Base-by-base conservation (phyloP, 2,329 filamentous ascomycete species). In the Stenocarpella maydis region DNA sequence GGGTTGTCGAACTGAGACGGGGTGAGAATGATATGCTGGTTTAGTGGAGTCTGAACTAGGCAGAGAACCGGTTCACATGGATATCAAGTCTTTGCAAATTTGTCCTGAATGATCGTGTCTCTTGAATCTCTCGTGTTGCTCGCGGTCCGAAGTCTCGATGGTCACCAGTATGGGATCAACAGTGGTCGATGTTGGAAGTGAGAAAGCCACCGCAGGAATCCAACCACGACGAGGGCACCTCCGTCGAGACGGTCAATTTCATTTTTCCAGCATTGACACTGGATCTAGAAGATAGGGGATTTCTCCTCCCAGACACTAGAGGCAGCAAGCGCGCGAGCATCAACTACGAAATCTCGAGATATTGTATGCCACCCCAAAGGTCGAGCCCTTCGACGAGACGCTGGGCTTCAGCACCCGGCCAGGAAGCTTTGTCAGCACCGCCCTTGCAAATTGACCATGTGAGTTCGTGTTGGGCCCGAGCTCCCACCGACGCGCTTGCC, bases 401-500 rank as follows among this genome's bases (percentile, higher is more conserved):
- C 15, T 19, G 4, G 1, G 8, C 28, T 34, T 34, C 31, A 34
- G 31, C 31, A 34, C 31, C 17, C 19, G n/a, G 31, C 28, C 8
- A 34, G 19, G 19, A 61, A 49, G 58, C 41, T 63, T 63, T 63
- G 58, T 63, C 58, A 63, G 43, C 58, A 49, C n/a, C 0, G 12
- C 9, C 15, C 10, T 39, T 61, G 24, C 39, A 61, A 3, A 41
- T 15, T 6, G 19, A 6, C n/a, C 64, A 66, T 66, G 64, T 66
- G 64, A 66, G 64, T 66, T 66, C 64, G 64, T 66, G 64, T 66
- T 34, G 28, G 39, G 50, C 41, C 64, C 39, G 15, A 43, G 54
- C 54, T 49, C 58, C n/a, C 43, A 47, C 53, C n/a, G 52, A 67
- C 64, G 64, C 64, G 64, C 52, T 52, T 67, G 64, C 64, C 64